phyloP scores from a whole-genome alignment of 176 grass and related monocot species.

The Zoysia japonica region DNA sequence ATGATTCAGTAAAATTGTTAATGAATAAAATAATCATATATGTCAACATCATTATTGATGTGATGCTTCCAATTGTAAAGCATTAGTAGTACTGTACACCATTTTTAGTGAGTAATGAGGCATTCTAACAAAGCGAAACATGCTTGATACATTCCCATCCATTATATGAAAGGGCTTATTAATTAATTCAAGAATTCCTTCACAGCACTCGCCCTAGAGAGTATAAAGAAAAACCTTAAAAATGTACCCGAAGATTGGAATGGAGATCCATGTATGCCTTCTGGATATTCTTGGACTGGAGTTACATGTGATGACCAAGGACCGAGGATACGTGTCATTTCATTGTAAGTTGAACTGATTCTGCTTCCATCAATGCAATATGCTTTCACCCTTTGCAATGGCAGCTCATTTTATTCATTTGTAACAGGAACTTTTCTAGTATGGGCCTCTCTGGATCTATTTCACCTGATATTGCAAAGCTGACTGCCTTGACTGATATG shows the following conservation, averaged over 20 bases:
- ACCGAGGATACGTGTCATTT: constrained; percentile 61
- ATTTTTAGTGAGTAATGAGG: constrained; percentile 1
- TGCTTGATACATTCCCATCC: not conserved
- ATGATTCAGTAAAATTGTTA: not conserved
- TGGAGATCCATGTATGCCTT: constrained; percentile 93
- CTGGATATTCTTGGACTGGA: constrained; percentile 81
- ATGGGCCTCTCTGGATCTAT: constrained; percentile 72
- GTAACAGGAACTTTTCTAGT: constrained; percentile 75
- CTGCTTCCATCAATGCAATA: constrained; percentile 21
- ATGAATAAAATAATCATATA: not conserved
- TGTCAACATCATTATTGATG: not conserved
- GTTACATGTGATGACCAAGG: constrained; percentile 62
- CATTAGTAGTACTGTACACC: not conserved
- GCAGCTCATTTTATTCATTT: constrained; percentile 35
- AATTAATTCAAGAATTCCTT: constrained; percentile 32
- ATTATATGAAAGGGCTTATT: constrained; percentile 22
- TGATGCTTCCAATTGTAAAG: not conserved
- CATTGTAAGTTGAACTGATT: constrained; percentile 65
- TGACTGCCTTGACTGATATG: constrained; percentile 82
- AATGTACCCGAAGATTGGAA: constrained; percentile 82
- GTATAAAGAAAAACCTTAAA: constrained; percentile 56
- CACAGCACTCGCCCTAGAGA: constrained; percentile 62
- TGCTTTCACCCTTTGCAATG: constrained; percentile 27
- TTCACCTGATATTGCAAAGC: constrained; percentile 57
- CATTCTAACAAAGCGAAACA: constrained; percentile 8